These are phyloP conservation scores for Prunus mume DNA, from an alignment of 306 rosid species.

Conservation along the genomic window DNA sequence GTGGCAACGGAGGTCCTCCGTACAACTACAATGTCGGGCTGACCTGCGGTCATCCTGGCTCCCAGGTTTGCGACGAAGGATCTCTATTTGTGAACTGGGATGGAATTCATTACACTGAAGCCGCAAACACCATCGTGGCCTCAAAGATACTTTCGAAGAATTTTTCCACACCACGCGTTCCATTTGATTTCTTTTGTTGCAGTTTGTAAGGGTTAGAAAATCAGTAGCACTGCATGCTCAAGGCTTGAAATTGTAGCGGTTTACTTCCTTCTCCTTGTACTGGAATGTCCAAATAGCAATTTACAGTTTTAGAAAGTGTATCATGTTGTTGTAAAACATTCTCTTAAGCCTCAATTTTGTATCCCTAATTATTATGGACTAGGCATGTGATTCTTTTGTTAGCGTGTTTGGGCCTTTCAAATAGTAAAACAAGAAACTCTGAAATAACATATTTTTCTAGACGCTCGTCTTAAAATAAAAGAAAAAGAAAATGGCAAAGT, in stretches of 20 bases:
- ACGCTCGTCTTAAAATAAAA: too few relatives aligned
- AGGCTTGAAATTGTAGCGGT: neutral
- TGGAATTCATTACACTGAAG: conserved; percentile 74
- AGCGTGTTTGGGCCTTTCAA: too few relatives aligned
- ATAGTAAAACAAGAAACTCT: too few relatives aligned
- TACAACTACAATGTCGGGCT: conserved; percentile 61
- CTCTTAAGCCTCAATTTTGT: too few relatives aligned
- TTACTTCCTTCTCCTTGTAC: neutral
- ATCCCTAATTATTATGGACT: too few relatives aligned
- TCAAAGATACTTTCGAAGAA: conserved; percentile 57
- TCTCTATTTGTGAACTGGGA: conserved; percentile 70
- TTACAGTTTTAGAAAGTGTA: too few relatives aligned
- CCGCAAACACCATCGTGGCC: conserved; percentile 64
- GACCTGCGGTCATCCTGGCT: conserved; percentile 68
- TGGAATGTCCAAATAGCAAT: too few relatives aligned
- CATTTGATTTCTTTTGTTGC: conserved; percentile 70
- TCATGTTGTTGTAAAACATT: too few relatives aligned
- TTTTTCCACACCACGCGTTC: conserved; percentile 61
- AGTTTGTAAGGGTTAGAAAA: conserved; percentile 16
- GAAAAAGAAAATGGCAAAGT: neutral
- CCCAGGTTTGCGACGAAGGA: conserved; percentile 64
- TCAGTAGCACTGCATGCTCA: neutral
- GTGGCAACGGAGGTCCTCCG: conserved; percentile 91
- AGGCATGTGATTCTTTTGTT: too few relatives aligned
- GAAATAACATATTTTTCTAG: too few relatives aligned